Conservation (phyloP, 495 filamentous ascomycete genomes). For the Clohesyomyces aquaticus region DNA sequence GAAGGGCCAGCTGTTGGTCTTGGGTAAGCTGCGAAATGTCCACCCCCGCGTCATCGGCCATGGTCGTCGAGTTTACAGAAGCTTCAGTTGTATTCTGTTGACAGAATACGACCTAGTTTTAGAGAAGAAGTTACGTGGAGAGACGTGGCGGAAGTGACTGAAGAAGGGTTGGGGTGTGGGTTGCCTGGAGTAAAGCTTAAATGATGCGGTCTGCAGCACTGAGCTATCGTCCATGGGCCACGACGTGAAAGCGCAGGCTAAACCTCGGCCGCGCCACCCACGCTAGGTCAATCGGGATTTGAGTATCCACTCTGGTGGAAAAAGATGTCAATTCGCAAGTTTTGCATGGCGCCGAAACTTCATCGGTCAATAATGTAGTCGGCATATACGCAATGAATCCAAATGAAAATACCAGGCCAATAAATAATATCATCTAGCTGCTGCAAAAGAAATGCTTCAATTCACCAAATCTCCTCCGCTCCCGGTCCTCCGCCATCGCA, state of each 20-base stretch:
- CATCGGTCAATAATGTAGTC: too few relatives aligned
- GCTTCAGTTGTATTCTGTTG: not conserved
- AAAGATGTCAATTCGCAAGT: too few relatives aligned
- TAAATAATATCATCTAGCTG: too few relatives aligned
- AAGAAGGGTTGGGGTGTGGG: not conserved
- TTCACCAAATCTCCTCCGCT: too few relatives aligned
- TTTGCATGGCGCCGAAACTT: too few relatives aligned
- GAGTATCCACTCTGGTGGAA: too few relatives aligned
- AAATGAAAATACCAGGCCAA: too few relatives aligned
- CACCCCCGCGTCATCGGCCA: conserved; percentile 46
- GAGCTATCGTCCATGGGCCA: not conserved
- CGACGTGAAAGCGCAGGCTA: conserved; percentile 4
- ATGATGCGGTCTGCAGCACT: conserved; percentile 3
- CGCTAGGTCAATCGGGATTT: not conserved
- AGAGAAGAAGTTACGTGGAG: not conserved
- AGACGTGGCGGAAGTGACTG: not conserved
- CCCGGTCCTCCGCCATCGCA: too few relatives aligned
- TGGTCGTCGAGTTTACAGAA: conserved; percentile 21
- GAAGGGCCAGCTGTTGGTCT: conserved; percentile 76
- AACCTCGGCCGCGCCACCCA: not conserved
- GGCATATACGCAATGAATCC: too few relatives aligned
- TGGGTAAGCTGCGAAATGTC: conserved; percentile 73
- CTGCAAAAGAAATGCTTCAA: too few relatives aligned
- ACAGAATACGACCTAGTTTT: not conserved
- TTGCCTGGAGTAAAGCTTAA: conserved; percentile 4